Evolutionary conservation across 2,329 filamentous ascomycete genomes (phyloP), one percentile per base, ranked within the genome.

Genomic region (Sclerotinia trifoliorum): DNA sequence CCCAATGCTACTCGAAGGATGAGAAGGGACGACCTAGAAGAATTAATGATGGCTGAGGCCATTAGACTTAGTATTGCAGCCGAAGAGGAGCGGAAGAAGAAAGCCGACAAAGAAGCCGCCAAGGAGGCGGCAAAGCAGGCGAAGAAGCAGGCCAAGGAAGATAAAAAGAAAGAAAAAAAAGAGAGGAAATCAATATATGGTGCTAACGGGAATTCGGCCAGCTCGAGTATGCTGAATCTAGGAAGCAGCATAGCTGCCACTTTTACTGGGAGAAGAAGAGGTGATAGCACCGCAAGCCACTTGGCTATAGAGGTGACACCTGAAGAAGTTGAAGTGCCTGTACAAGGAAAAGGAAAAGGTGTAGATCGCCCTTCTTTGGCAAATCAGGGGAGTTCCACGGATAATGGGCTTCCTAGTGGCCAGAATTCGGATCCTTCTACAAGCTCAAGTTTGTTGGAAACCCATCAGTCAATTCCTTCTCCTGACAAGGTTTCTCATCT

Each of bases 1-100:
- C 65, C 80, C 80, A 70, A 68, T 24, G 69, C 66, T 32, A 44
- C 74, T 51, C 72, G 73, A 52, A 80, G 88, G 69, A 81, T 87
- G 70, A 85, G 92, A 42, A 87, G 96, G 77, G 92, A 96, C 29
- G 94, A 98, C 73, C 84, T 98, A 0, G 95, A 99, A 78, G 94
- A 97, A 61, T 91, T 99, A 83, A 99, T 99, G 95, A 93, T 98
- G 83, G 93, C 95, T 84, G 95, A 99, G 78, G 95, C 95, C 0
- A 96, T 99, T 60, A 85, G 95, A 51, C 79, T 97, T 42, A 97
- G 93, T 60, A 82, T 99, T n/a, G 93, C 91, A 0, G 90, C 92
- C 1, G 95, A 99, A 78, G 94, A 98, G 75, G 94, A 98, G 54
- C 86, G 94, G n/a, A 91, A 93, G 73, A 90, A 86, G 58, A 95